A percentile compares a stretch with the other conserved stretches of the same genome.
Conservation (phyloP, 2,329 filamentous ascomycete genomes). For the Xylariales sp. region DNA sequence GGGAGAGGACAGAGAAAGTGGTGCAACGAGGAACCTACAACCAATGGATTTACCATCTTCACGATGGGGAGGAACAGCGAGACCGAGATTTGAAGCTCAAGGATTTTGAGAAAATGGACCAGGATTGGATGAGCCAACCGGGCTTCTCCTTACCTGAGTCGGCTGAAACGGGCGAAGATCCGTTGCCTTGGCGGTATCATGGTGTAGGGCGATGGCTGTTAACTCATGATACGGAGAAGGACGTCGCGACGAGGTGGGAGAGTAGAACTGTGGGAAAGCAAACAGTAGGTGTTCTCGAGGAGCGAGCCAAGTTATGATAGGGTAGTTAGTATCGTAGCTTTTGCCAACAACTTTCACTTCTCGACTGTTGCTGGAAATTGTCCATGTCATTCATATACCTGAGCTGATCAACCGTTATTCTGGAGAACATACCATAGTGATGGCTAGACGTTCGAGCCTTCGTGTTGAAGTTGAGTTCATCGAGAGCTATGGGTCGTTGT, state of each 20-base stretch:
- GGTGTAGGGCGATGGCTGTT: conserved; percentile 35
- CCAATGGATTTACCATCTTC: conserved; percentile 57
- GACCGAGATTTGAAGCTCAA: conserved; percentile 41
- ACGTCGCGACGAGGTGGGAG: conserved; percentile 31
- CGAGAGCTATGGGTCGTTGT: no score
- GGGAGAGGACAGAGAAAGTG: conserved; percentile 53
- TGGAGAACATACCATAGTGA: no score
- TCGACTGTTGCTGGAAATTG: no score
- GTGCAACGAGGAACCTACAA: conserved; percentile 57
- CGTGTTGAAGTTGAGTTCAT: no score
- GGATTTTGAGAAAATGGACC: conserved; percentile 26
- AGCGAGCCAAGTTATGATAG: no score
- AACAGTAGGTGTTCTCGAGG: no score
- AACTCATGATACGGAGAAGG: conserved; percentile 34
- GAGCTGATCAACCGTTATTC: no score
- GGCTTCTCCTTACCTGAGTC: conserved; percentile 17
- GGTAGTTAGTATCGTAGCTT: no score
- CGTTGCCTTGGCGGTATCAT: conserved; percentile 35
- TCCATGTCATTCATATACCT: no score
- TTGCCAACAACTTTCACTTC: no score
- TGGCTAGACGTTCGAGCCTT: no score
- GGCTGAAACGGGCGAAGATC: conserved; percentile 33
- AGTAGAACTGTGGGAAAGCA: conserved; percentile 10
- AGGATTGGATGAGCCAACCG: conserved; percentile 22
- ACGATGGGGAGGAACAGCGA: conserved; percentile 52